Percentiles rank a stretch among this genome's conserved stretches.
phyloP scores from a whole-genome alignment of 202 grass and related monocot genomes.

The Zoysia matrella region DNA sequence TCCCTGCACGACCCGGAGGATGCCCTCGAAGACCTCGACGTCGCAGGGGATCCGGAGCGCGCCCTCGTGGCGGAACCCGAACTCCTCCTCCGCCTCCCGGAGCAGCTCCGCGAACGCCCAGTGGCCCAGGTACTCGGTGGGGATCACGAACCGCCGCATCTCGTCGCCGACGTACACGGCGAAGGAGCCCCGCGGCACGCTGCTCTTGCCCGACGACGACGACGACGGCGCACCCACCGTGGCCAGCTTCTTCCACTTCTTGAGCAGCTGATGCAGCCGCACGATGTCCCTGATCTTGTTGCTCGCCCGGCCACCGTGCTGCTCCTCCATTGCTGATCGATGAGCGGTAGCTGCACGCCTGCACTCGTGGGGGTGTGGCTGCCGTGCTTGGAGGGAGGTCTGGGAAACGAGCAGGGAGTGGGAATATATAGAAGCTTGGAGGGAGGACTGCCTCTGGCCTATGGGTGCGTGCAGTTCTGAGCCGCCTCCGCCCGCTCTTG shows the following conservation, averaged over 20 bases:
- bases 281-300: conserved; percentile 83
- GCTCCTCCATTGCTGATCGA: conserved; percentile 44
- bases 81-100: too few species aligned
- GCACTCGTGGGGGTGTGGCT: too few species aligned
- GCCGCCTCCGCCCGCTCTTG: conserved; percentile 37
- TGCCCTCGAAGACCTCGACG: too few species aligned
- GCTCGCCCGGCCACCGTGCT: neutral
- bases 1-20: neutral
- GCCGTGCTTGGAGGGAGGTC: neutral
- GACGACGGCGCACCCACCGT: conserved; percentile 44
- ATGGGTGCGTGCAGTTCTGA: conserved; percentile 1
- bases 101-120: too few species aligned
- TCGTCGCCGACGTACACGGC: too few species aligned
- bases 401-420: conserved; percentile 10
- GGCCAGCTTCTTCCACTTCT: conserved; percentile 80
- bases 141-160: too few species aligned
- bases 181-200: too few species aligned
- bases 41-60: too few species aligned
- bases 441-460: neutral
- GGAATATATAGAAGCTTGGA: conserved; percentile 42
- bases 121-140: too few species aligned
- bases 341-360: too few species aligned
- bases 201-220: too few species aligned
- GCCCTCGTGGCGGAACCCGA: too few species aligned
- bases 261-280: conserved; percentile 80